Conservation (phyloP, 768 basidiomycete species). For the Hebeloma cylindrosporum region DNA sequence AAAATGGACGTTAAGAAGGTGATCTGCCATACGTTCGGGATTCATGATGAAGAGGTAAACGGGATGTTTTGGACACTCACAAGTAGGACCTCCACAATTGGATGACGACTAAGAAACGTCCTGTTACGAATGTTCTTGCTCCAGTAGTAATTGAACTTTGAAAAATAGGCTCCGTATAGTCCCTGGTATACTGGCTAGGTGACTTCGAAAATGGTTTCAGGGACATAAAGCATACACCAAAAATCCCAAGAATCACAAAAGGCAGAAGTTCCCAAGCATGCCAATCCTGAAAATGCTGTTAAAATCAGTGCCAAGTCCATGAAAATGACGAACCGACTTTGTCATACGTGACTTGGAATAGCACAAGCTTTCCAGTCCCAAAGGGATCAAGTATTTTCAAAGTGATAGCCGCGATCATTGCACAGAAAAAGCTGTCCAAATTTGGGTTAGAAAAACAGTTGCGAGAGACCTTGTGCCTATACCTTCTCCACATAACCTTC, state of each 20-base stretch:
- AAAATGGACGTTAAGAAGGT: slow-evolving; percentile 75
- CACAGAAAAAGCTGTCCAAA: slow-evolving; percentile 85
- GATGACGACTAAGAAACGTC: slow-evolving; percentile 79
- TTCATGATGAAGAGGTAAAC: slow-evolving; percentile 2
- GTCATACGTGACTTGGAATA: slow-evolving; percentile 90
- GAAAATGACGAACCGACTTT: slow-evolving; percentile 45
- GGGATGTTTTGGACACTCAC: slow-evolving; percentile 44
- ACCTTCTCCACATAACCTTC: slow-evolving; percentile 96
- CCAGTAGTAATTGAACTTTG: slow-evolving; percentile 90
- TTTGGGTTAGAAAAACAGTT: slow-evolving; percentile 29
- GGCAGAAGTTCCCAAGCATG: slow-evolving; percentile 85
- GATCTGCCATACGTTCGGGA: slow-evolving; percentile 45
- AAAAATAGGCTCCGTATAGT: slow-evolving; percentile 91
- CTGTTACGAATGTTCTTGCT: slow-evolving; percentile 76
- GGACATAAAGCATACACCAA: slow-evolving; percentile 62
- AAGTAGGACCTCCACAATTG: slow-evolving; percentile 78
- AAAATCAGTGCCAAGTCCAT: not conserved
- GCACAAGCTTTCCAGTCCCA: slow-evolving; percentile 89
- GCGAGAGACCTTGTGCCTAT: slow-evolving; percentile 20
- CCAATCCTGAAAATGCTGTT: slow-evolving; percentile 65
- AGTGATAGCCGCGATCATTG: slow-evolving; percentile 95
- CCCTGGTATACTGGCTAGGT: slow-evolving; percentile 50
- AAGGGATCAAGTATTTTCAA: slow-evolving; percentile 93
- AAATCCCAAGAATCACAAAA: slow-evolving; percentile 84
- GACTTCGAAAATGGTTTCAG: slow-evolving; percentile 1